Evolutionary conservation across 2,329 filamentous ascomycete genomes (phyloP), one percentile per base, ranked within the genome.

Genomic region (Helotiales sp.): DNA sequence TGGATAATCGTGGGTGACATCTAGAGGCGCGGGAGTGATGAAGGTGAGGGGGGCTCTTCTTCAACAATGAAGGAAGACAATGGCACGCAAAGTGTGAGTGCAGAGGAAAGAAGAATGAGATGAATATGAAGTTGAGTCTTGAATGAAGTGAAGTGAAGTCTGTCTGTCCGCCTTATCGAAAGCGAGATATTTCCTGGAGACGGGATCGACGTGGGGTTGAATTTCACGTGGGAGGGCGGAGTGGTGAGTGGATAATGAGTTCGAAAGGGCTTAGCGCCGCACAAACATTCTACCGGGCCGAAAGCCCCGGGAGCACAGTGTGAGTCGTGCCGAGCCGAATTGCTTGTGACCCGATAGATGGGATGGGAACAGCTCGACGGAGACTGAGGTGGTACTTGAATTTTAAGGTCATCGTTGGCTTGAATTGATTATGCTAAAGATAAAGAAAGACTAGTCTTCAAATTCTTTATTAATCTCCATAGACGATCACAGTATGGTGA

Each of bases 1-100:
- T 78, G 69, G 72, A 64, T 55, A 64, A 67, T 68, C 64, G 70
- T 64, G 45, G 69, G 57, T 69, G 68, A 67, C 64, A 70, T 65
- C 60, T 57, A 52, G 60, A 57, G 28, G 40, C 47, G 63, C 20
- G 20, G 58, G 37, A 49, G 28, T 11, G 54, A 20, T 28, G 26
- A 50, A 26, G 6, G 52, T 34, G 50, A 57, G 17, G 28, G 50
- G 49, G 17, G 28, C 26, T 50, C 59, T 50, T 26, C 43, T 22
- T n/a, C 59, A 30, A 52, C 57, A 47, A 8, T 47, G 43, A n/a
- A 13, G 22, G 43, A 32, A 49, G 30, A 24, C 5, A 4, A 24
- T 20, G n/a, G n/a, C n/a, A n/a, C n/a, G n/a, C n/a, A n/a, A n/a
- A n/a, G n/a, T n/a, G n/a, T 24, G 61, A 28, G 50, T 10, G 1